A percentile compares a stretch with the other conserved stretches of the same genome.
These are phyloP conservation scores for Syzygium syzygioides DNA, from an alignment of 441 rosid genomes.

Conservation along the genomic window DNA sequence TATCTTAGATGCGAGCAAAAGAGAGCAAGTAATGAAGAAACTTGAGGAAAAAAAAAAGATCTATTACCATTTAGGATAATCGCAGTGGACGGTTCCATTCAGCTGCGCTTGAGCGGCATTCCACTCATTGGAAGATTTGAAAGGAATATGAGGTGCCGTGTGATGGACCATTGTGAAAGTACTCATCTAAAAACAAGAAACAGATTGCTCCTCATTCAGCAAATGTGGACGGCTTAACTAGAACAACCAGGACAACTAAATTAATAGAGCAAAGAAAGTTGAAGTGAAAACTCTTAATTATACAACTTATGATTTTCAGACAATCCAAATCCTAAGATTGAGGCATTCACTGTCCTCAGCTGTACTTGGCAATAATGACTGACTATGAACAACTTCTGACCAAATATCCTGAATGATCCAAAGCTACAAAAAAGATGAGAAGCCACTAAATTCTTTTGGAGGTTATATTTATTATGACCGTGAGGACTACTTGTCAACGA, in stretches of 20 bases:
- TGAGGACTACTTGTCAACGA: accelerated
- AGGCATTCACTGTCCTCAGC: not conserved
- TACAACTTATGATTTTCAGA: not conserved
- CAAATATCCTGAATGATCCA: not conserved
- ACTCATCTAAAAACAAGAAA: constrained; percentile 57
- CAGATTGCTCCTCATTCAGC: not conserved
- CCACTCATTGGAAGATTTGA: constrained; percentile 73
- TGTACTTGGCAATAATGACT: not conserved
- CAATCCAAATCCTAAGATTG: not conserved
- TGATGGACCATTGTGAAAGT: constrained; percentile 98
- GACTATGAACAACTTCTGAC: not conserved
- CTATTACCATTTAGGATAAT: constrained; percentile 76
- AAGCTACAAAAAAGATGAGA: not conserved
- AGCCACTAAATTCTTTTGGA: not conserved
- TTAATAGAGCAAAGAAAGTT: not conserved
- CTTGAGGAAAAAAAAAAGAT: not conserved
- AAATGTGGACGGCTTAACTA: not conserved
- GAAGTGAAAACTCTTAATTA: not conserved
- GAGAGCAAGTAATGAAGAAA: not conserved
- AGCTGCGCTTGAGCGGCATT: constrained; percentile 88
- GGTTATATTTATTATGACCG: not conserved
- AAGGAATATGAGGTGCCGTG: constrained; percentile 90
- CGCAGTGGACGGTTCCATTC: constrained; percentile 87
- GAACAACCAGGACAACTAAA: not conserved
- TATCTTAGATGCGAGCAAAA: not conserved